Base-by-base conservation (phyloP, 2,329 filamentous ascomycete species). In the Xylaria digitata region DNA sequence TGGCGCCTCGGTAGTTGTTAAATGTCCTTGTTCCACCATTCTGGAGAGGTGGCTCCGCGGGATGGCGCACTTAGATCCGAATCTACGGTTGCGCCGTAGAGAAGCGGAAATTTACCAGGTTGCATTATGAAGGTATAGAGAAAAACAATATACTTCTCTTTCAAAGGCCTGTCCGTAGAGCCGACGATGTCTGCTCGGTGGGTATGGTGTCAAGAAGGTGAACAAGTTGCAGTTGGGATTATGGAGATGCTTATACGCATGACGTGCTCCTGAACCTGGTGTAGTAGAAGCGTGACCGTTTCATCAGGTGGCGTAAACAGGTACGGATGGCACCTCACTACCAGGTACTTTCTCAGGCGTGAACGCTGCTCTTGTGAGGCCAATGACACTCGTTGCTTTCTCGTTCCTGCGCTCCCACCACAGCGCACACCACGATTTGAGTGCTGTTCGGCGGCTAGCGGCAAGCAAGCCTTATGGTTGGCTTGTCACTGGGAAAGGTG, bases 1-100 rank as follows among this genome's bases (percentile, higher is more conserved):
- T 56, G 42, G 50, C 55, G 50, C 58, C 9, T 68, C 66, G 66
- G 66, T 68, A 66, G 59, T 68, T 68, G 42, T 66, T 66, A 63
- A 63, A 66, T 68, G 49, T 52, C 66, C 66, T 65, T 56, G 53
- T 49, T 59, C 50, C 61, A 59, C 57, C 21, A 42, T 40, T 57
- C 50, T 63, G 56, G 48, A 57, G 64, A 65, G 48, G 54, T 53
- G 49, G 58, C 46, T 59, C n/a, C 53, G 49, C 64, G 63, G 54
- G 50, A 46, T 64, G 42, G 53, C 43, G 49, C 59, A 55, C 42
- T 53, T 56, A 56, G 61, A 67, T 67, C 59, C 61, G 64, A 50
- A 37, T 59, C 60, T 42, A 50, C 21, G 56, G 9, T 50, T 60
- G 43, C 34, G 32, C 46, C 45, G 46, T 30, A 50, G 13, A 26